Base-by-base conservation (phyloP, 257 asterid genomes). In the Gardenia jasminoides region DNA sequence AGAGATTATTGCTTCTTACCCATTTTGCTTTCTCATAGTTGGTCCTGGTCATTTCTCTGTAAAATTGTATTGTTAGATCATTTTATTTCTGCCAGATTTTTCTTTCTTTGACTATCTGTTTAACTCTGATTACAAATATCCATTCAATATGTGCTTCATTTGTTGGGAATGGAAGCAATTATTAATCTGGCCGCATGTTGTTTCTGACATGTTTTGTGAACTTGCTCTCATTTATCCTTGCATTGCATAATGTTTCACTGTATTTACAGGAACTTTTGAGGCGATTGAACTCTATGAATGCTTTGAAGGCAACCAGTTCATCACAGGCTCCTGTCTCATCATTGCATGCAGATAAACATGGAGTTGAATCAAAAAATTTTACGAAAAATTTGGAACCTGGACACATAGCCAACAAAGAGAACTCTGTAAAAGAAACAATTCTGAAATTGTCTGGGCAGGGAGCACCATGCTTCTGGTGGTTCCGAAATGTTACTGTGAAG, bases 181-280 rank as follows among this genome's bases (percentile, higher is more conserved):
- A 65, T 26, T 47, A 69, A 28, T 68, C 54, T 39, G 39, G 66
- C 26, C 3, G 13, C 73, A n/a, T 17, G 31, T 28, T 47, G 39
- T 16, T 68, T 13, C 70, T 78, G 70, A 39, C 12, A 36, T 11
- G n/a, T 61, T 72, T 15, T 36, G 1, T 15, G 44, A 22, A 62
- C 26, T 4, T 41, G 10, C 33, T 0, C 76, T 50, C 8, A 61
- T 80, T 36, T 26, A 74, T 46, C 47, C 30, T 74, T 52, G 54
- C 41, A 64, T 20, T 65, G 24, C 20, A 6, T 28, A 36, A 28
- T 54, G 44, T 10, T 36, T 10, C 30, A 54, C 39, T 52, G 17
- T 75, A 67, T 54, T 64, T 67, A 20, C 90, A 95, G 99, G 94
- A 91, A 78, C 88, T 93, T 83, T 83, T 95, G 82, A 89, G 98